Conservation (phyloP, 2,329 filamentous ascomycete species). For the Trichoderma afroharzianum region DNA sequence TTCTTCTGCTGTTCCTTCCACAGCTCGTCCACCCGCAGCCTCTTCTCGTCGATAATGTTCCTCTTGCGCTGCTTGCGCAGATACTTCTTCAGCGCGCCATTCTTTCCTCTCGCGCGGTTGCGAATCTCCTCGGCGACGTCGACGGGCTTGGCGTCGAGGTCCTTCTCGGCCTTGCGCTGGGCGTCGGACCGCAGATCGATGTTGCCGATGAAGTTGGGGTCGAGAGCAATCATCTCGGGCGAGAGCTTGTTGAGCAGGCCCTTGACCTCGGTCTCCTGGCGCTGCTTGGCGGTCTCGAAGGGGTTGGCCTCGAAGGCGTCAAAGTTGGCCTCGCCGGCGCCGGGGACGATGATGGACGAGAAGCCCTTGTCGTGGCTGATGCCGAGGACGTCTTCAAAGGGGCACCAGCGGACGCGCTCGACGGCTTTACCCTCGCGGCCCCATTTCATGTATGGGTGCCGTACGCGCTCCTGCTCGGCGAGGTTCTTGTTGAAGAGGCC, state of each 20-base stretch:
- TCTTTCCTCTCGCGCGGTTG: slow-evolving; percentile 84
- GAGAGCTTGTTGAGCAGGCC: slow-evolving; percentile 88
- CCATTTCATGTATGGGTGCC: slow-evolving; percentile 90
- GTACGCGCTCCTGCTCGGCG: slow-evolving; percentile 70
- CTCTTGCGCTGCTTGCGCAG: slow-evolving; percentile 86
- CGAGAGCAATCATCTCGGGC: slow-evolving; percentile 93
- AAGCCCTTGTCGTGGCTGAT: slow-evolving; percentile 83
- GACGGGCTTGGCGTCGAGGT: slow-evolving; percentile 67
- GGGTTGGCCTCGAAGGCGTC: slow-evolving; percentile 92
- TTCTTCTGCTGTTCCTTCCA: slow-evolving; percentile 68
- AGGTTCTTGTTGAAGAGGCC: slow-evolving; percentile 75
- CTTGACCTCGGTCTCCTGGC: slow-evolving; percentile 89
- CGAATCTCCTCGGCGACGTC: slow-evolving; percentile 59
- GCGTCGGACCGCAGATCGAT: slow-evolving; percentile 78
- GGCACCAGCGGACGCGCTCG: slow-evolving; percentile 85
- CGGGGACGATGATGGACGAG: slow-evolving; percentile 83
- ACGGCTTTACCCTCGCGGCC: slow-evolving; percentile 79
- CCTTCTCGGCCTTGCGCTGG: slow-evolving; percentile 71
- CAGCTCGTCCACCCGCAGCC: slow-evolving; percentile 78
- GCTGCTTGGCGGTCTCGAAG: slow-evolving; percentile 88
- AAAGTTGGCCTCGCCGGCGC: slow-evolving; percentile 95
- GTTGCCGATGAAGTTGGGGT: slow-evolving; percentile 87
- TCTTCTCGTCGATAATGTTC: slow-evolving; percentile 96
- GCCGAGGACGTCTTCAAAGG: slow-evolving; percentile 89
- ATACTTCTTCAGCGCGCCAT: slow-evolving; percentile 82